Conservation (phyloP, 495 filamentous ascomycete genomes). For the Lichina pygmaea region DNA sequence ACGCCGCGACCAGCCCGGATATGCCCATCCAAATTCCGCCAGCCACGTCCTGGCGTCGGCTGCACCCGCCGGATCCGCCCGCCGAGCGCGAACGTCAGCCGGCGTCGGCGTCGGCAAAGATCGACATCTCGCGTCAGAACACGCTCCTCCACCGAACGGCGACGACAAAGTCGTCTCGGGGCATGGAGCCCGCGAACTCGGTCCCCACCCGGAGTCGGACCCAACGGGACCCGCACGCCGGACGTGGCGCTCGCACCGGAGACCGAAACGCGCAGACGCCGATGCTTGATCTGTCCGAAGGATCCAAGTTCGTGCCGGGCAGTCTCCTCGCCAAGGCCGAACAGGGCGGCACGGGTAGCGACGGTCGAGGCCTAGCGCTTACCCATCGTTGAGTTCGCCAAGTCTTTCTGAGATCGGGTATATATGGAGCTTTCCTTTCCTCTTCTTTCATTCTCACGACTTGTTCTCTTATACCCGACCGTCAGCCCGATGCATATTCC, state of each 20-base stretch:
- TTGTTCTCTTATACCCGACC: no score
- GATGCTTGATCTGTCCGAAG: slow-evolving; percentile 25
- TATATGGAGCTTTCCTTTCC: neutral
- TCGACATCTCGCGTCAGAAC: slow-evolving; percentile 1
- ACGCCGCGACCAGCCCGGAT: slow-evolving; percentile 32
- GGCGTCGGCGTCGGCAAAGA: neutral
- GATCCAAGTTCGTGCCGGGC: slow-evolving; percentile 24
- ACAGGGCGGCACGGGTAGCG: neutral
- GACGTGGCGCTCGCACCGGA: slow-evolving; percentile 26
- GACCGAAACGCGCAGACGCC: slow-evolving; percentile 20
- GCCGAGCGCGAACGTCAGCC: neutral
- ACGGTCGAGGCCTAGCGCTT: slow-evolving; percentile 9
- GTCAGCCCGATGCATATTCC: no score
- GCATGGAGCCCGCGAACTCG: slow-evolving; percentile 3
- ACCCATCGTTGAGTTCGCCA: slow-evolving; percentile 9
- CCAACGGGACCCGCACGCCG: slow-evolving; percentile 2
- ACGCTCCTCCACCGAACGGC: neutral
- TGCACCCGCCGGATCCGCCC: slow-evolving; percentile 3
- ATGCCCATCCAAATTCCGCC: slow-evolving; percentile 19
- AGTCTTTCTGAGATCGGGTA: neutral
- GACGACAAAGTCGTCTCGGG: neutral
- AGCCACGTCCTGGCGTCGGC: slow-evolving; percentile 23
- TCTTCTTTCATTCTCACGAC: neutral
- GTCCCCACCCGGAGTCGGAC: slow-evolving; percentile 6
- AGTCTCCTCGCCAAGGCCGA: slow-evolving; percentile 22